Evolutionary conservation across 2,329 filamentous ascomycete species (phyloP).

Genomic region (Talaromyces sp.): DNA sequence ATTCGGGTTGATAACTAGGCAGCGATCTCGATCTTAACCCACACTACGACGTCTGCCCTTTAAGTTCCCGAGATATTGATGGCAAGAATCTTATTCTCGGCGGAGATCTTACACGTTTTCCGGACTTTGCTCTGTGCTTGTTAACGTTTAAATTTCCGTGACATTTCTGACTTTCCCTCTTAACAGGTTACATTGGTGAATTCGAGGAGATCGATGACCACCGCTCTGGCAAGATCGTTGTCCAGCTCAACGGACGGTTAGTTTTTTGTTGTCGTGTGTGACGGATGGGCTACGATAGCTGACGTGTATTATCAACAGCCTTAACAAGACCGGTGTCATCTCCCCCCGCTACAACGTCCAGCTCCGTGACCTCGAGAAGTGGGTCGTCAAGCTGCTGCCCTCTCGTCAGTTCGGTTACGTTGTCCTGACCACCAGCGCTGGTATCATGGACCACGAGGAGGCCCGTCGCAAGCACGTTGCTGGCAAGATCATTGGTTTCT

Average conservation of each 20-base stretch:
- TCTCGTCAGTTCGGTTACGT: slow-evolving; percentile 99
- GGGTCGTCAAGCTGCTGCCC: slow-evolving; percentile 97
- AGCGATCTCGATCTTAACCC: slow-evolving; percentile 66
- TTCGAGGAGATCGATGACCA: slow-evolving; percentile 99
- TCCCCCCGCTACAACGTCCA: slow-evolving; percentile 99
- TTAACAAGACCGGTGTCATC: slow-evolving; percentile 99
- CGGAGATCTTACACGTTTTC: slow-evolving; percentile 97
- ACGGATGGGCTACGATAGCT: slow-evolving; percentile 12
- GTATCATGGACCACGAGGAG: slow-evolving; percentile 99
- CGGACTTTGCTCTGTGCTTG: slow-evolving; percentile 62
- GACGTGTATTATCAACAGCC: slow-evolving; percentile 32
- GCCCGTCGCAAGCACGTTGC: slow-evolving; percentile 97
- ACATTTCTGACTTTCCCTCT: slow-evolving; percentile 61
- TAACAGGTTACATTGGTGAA: slow-evolving; percentile 92
- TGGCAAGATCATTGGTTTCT: slow-evolving; percentile 99
- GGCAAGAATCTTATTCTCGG: slow-evolving; percentile 38
- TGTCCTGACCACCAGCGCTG: slow-evolving; percentile 96
- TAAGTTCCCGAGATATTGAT: slow-evolving; percentile 98
- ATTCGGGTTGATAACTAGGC: slow-evolving; percentile 99
- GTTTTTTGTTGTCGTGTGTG: slow-evolving; percentile 8
- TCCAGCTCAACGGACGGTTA: slow-evolving; percentile 94
- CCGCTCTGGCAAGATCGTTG: slow-evolving; percentile 99
- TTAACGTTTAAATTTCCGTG: slow-evolving; percentile 90
- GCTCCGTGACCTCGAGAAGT: slow-evolving; percentile 97
- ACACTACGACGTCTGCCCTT: slow-evolving; percentile 93